Evolutionary conservation across 495 filamentous ascomycete species (phyloP).

Genomic region (Neurospora sp.): DNA sequence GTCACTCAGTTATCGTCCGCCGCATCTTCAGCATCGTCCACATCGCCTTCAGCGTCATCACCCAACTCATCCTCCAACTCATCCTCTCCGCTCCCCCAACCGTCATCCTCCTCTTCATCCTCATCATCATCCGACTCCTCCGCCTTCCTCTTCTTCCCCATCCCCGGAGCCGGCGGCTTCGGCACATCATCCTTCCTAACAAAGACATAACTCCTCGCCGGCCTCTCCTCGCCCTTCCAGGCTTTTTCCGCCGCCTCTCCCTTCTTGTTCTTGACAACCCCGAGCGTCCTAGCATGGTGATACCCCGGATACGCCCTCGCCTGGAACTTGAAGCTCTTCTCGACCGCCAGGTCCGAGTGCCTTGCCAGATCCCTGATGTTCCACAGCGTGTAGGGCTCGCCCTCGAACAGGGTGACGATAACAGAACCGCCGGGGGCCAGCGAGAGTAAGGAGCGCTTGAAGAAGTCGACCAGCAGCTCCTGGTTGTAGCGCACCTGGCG

Average conservation of each 20-base stretch:
- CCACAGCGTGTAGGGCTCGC: slow-evolving; percentile 89
- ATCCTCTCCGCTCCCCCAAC: slow-evolving; percentile 6
- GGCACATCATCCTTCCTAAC: slow-evolving; percentile 46
- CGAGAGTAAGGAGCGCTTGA: slow-evolving; percentile 44
- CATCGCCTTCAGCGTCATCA: slow-evolving; percentile 5
- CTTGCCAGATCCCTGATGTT: slow-evolving; percentile 79
- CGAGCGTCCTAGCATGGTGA: slow-evolving; percentile 77
- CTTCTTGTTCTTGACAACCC: slow-evolving; percentile 54
- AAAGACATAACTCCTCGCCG: slow-evolving; percentile 72
- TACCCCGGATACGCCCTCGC: slow-evolving; percentile 73
- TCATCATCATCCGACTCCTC: slow-evolving; percentile 35
- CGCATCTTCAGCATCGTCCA: slow-evolving; percentile 1
- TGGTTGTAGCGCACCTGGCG: slow-evolving; percentile 89
- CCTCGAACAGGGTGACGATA: slow-evolving; percentile 82
- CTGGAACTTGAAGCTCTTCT: slow-evolving; percentile 68
- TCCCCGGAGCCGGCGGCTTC: slow-evolving; percentile 8
- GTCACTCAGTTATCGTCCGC: background rate
- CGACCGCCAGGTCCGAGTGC: slow-evolving; percentile 64
- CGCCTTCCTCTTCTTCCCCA: slow-evolving; percentile 32
- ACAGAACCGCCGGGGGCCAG: slow-evolving; percentile 51
- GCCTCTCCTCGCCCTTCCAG: slow-evolving; percentile 73
- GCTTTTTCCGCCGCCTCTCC: slow-evolving; percentile 33
- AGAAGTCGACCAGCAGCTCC: slow-evolving; percentile 76
- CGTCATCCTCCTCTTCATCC: slow-evolving; percentile 20
- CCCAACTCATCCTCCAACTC: background rate